phyloP scores from a whole-genome alignment of 176 grass and related monocot species.

The Bothriochloa decipiens region DNA sequence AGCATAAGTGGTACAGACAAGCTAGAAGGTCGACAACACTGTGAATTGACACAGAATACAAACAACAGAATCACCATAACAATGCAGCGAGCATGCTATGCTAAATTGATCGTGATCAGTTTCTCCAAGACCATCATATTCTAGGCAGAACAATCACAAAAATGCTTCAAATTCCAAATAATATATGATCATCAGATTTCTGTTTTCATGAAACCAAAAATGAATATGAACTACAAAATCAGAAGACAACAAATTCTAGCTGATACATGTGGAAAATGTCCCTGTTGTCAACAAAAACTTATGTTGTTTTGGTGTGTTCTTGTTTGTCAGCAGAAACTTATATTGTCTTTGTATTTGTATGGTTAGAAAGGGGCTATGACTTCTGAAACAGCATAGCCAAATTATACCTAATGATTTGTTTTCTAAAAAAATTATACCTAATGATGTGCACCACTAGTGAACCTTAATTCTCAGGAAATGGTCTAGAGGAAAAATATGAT shows the following conservation, averaged over 20 bases:
- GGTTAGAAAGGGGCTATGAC: background rate
- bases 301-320: background rate
- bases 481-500: background rate
- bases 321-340: background rate
- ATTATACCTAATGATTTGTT: background rate
- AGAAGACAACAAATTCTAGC: background rate
- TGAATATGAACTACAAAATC: constrained; percentile 1
- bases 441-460: background rate
- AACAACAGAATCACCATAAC: background rate
- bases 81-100: background rate
- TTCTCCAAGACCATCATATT: background rate
- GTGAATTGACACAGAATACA: background rate
- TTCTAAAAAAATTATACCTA: background rate
- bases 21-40: background rate
- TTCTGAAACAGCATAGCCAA: background rate
- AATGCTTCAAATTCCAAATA: constrained; percentile 19
- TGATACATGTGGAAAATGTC: background rate
- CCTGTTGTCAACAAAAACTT: background rate
- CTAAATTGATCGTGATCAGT: background rate
- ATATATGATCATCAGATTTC: background rate
- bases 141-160: background rate
- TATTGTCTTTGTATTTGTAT: background rate
- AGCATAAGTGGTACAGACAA: background rate
- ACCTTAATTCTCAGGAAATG: background rate
- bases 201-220: background rate